These are phyloP conservation scores for Suillus alpinus DNA, from an alignment of 768 basidiomycete genomes.

Conservation along the genomic window DNA sequence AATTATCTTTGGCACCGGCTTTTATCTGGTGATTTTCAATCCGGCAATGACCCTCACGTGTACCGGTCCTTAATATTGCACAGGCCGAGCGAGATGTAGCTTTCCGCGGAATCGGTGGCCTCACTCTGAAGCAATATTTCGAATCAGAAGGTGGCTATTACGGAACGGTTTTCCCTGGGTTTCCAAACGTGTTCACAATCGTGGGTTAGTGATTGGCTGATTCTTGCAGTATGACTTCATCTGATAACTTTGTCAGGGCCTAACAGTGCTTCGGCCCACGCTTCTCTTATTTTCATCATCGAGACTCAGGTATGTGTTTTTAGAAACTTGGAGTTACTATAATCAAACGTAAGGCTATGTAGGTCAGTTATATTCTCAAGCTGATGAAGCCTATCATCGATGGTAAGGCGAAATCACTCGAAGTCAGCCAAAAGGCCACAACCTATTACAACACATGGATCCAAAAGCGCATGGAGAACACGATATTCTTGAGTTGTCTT, in stretches of 20 bases:
- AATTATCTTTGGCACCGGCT: conserved; percentile 59
- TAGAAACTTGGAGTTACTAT: background rate
- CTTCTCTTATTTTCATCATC: conserved; percentile 53
- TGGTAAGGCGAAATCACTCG: conserved; percentile 47
- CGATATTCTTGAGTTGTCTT: conserved; percentile 53
- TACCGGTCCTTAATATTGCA: background rate
- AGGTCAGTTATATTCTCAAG: conserved; percentile 51
- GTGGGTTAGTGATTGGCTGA: conserved; percentile 36
- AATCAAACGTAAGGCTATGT: conserved; percentile 6
- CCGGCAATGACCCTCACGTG: background rate
- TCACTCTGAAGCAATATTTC: conserved; percentile 44
- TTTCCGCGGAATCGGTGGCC: conserved; percentile 42
- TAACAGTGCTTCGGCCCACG: conserved; percentile 57
- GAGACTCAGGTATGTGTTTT: conserved; percentile 47
- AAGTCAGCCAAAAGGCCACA: conserved; percentile 44
- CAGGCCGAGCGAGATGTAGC: conserved; percentile 11
- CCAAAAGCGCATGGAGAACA: conserved; percentile 42
- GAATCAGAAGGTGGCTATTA: conserved; percentile 50
- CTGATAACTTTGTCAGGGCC: conserved; percentile 36
- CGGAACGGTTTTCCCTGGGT: conserved; percentile 52
- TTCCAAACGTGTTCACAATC: conserved; percentile 51
- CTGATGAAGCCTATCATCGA: conserved; percentile 51
- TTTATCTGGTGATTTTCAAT: conserved; percentile 38
- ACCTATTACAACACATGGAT: conserved; percentile 52
- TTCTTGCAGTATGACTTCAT: background rate